phyloP scores from a whole-genome alignment of 306 rosid genomes.

The Myrica gale region DNA sequence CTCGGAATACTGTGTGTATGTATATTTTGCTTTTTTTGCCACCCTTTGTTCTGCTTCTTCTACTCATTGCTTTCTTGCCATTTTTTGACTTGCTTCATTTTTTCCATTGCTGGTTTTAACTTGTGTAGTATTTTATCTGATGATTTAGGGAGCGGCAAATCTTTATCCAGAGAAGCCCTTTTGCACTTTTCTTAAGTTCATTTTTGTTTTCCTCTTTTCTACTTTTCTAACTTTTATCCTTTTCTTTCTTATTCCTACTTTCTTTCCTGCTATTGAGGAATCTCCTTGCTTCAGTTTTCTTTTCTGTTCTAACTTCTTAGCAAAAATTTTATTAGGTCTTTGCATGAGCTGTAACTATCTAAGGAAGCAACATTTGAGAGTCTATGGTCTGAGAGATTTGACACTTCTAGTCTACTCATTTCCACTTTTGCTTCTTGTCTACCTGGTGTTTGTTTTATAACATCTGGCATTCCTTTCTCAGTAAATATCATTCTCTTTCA shows the following conservation, averaged over 20 bases:
- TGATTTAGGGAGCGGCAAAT: neutral
- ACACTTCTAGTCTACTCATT: slow-evolving; percentile 4
- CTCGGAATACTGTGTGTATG: no score
- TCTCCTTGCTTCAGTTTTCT: slow-evolving; percentile 1
- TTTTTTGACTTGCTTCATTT: neutral
- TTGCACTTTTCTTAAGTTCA: neutral
- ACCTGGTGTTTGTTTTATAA: neutral
- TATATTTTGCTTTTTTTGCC: no score
- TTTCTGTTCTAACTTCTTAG: no score
- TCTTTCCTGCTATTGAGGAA: neutral
- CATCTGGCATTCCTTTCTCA: slow-evolving; percentile 12
- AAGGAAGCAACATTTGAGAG: slow-evolving; percentile 15
- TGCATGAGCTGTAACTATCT: slow-evolving; percentile 2
- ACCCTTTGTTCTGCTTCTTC: neutral
- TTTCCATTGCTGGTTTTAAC: neutral
- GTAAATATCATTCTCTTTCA: slow-evolving; percentile 37
- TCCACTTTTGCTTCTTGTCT: slow-evolving; percentile 7
- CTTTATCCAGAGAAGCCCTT: neutral
- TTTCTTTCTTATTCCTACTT: no score
- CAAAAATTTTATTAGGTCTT: no score
- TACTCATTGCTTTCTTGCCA: neutral
- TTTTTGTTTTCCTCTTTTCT: neutral
- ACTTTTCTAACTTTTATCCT: neutral
- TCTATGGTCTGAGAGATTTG: neutral
- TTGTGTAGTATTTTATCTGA: neutral